phyloP scores from a whole-genome alignment of 495 filamentous ascomycete species.

The Platismatia glauca region DNA sequence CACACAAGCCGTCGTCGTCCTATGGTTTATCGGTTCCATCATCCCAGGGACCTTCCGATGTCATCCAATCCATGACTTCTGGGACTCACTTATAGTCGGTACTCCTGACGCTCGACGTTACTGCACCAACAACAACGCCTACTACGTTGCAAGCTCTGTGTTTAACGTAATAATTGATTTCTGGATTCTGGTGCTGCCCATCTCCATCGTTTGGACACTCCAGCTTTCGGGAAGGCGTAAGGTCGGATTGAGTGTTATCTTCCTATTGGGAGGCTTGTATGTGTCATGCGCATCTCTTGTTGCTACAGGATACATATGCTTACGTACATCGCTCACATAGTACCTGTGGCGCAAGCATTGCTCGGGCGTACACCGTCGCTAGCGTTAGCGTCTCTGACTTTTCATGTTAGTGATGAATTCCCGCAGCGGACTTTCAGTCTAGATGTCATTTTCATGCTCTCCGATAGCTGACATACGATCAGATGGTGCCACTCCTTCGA shows the following conservation, averaged over 20 bases:
- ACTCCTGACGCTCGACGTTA: not conserved
- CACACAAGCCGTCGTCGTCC: conserved; percentile 3
- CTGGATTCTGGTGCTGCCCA: not conserved
- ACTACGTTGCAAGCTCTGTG: not conserved
- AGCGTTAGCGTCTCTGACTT: not conserved
- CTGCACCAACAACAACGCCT: not conserved
- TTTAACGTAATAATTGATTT: not conserved
- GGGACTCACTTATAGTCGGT: not conserved
- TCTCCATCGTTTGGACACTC: not conserved
- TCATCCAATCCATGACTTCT: not conserved
- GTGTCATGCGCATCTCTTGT: not conserved
- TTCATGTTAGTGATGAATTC: not conserved
- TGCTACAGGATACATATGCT: not conserved
- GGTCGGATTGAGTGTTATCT: not conserved
- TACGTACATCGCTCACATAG: not conserved
- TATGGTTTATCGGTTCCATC: conserved; percentile 3
- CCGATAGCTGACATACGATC: not conserved
- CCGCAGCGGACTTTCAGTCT: not conserved
- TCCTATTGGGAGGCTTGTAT: not conserved
- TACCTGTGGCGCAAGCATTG: not conserved
- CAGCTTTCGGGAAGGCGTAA: not conserved
- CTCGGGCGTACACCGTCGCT: not conserved
- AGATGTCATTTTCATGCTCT: not conserved
- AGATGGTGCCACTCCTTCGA: not conserved
- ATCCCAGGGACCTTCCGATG: conserved; percentile 7